These are phyloP conservation scores for Elaeis guineensis DNA, from an alignment of 176 grass and related monocot species.

Conservation along the genomic window DNA sequence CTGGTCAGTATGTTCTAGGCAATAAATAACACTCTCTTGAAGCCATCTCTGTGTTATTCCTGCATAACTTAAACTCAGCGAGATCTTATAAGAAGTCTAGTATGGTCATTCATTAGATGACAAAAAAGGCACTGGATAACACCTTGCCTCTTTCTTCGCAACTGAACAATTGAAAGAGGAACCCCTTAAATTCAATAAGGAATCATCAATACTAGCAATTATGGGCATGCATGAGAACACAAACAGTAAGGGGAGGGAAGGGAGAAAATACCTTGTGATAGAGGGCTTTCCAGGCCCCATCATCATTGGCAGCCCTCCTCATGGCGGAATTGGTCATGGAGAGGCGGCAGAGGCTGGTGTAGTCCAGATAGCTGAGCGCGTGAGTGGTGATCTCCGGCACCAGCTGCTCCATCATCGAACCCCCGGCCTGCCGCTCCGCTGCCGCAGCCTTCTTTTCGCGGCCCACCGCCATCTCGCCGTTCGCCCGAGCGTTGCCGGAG, in stretches of 20 bases:
- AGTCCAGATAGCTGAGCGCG: slow-evolving; percentile 94
- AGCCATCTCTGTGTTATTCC: no score
- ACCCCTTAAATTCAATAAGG: no score
- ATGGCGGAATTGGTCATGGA: slow-evolving; percentile 98
- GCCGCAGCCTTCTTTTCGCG: slow-evolving; percentile 29
- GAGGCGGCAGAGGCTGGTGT: slow-evolving; percentile 83
- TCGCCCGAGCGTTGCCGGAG: background rate
- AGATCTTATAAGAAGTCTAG: no score
- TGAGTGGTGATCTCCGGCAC: slow-evolving; percentile 97
- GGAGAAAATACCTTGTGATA: slow-evolving; percentile 50
- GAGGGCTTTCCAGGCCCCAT: slow-evolving; percentile 86
- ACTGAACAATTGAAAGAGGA: no score
- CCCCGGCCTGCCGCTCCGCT: slow-evolving; percentile 14
- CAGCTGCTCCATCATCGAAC: slow-evolving; percentile 98
- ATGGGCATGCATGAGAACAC: no score
- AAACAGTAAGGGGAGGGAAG: background rate
- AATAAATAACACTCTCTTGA: no score
- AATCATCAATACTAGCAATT: no score
- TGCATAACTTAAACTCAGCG: no score
- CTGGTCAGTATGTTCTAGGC: no score
- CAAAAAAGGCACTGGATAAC: no score
- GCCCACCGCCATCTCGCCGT: slow-evolving; percentile 47
- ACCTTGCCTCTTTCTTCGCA: no score
- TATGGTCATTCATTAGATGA: no score
- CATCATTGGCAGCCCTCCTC: slow-evolving; percentile 91